These are phyloP conservation scores for Schwanniomyces sp. DNA, from an alignment of 805 yeast species.

Conservation along the genomic window DNA sequence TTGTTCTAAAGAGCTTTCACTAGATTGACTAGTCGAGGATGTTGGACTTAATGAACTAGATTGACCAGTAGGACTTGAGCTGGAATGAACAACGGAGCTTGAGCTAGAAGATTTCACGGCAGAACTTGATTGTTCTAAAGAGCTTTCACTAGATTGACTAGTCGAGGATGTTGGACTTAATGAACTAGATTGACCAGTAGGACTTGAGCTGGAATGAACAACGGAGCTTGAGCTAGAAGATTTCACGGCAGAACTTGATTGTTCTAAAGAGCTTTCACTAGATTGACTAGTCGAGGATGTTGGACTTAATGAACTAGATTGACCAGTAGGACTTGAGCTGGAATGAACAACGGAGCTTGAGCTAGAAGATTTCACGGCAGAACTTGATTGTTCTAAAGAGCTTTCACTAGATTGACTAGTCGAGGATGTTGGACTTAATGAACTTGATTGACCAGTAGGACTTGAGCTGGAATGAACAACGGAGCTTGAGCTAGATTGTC, in stretches of 20 bases:
- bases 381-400: conserved; percentile 23
- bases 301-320: background rate
- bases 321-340: too few species aligned
- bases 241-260: conserved; percentile 11
- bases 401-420: background rate
- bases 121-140: conserved; percentile 17
- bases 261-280: conserved; percentile 9
- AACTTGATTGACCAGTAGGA: background rate
- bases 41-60: too few species aligned
- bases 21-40: background rate
- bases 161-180: too few species aligned
- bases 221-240: too few species aligned
- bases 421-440: background rate
- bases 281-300: background rate
- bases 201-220: too few species aligned
- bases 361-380: too few species aligned
- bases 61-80: too few species aligned
- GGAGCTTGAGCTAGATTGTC: too few species aligned
- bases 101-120: background rate
- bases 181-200: background rate
- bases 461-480: conserved; percentile 18
- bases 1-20: conserved; percentile 18
- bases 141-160: conserved; percentile 4
- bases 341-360: too few species aligned
- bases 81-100: too few species aligned